Base-by-base conservation (phyloP, 1,284 basidiomycete genomes). In the Cutaneotrichosporon cyanovorans region DNA sequence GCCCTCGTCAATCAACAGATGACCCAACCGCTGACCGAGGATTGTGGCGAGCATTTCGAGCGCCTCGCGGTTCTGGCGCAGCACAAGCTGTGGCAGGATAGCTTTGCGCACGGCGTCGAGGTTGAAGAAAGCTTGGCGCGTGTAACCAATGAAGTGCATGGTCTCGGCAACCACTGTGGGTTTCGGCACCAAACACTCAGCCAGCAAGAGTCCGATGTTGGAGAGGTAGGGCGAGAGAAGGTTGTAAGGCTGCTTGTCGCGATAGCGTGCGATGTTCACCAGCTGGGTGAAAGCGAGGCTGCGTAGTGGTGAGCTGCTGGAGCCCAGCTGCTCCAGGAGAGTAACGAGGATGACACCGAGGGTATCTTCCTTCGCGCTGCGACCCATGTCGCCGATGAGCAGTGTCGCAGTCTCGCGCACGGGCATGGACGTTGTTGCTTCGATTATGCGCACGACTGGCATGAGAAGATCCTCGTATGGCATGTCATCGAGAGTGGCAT, bases 221-320 rank as follows among this genome's bases (percentile, higher is more conserved):
- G 80, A 76, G 51, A 89, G 73, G 63, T 83, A 82, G 0, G 87
- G 85, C 3, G 78, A 77, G 9, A 88, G 63, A 30, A 91, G 73
- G 9, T 76, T 76, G 60, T 87, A 87, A 0, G 82, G 78, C 0
- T 80, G 75, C 59, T 85, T 87, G 35, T 78, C 75, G 55, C 77
- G 33, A 84, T 58, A 41, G 20, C 49, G 47, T 6, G 61, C 50
- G 8, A 67, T 47, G 37, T 56, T 74, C 6, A 79, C 66, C 18
- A 90, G 73, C 85, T 90, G 83, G 59, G 79, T 76, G 51, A 78
- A 81, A 1, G 85, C 84, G 6, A 79, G 74, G 23, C 83, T 83
- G 59, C 78, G 80, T 14, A 90, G 58, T 1, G 86, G 75, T 3
- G 80, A 78, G 55, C 82, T 87, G 15, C 73, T 63, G 40, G 80